Conservation (phyloP, 2,329 filamentous ascomycete genomes). For the Ophiostoma himal-ulmi region DNA sequence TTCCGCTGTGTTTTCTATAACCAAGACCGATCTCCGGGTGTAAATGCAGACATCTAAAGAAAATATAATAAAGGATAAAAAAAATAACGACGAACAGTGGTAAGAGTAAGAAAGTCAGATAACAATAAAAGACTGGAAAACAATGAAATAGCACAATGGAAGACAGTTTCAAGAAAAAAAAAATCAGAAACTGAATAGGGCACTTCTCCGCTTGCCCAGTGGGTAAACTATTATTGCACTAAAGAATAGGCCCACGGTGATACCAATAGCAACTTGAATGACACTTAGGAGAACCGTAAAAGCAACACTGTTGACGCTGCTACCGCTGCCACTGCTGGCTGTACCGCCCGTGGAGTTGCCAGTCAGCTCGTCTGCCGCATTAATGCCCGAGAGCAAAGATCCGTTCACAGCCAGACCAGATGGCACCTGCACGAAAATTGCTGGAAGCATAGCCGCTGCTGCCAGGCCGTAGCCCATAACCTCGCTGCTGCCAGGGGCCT, state of each 20-base stretch:
- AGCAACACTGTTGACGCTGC: slow-evolving; percentile 40
- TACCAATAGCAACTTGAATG: slow-evolving; percentile 56
- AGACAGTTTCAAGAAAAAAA: neutral
- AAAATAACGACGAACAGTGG: neutral
- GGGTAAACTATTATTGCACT: slow-evolving; percentile 52
- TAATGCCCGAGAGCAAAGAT: slow-evolving; percentile 53
- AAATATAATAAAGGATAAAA: neutral
- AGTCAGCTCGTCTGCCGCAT: slow-evolving; percentile 50
- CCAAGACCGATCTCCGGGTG: neutral
- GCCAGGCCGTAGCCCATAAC: slow-evolving; percentile 67
- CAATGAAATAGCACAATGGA: neutral
- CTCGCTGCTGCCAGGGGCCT: slow-evolving; percentile 34
- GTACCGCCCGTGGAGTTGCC: slow-evolving; percentile 36
- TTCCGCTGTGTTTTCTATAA: neutral
- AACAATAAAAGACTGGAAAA: neutral
- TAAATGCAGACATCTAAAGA: neutral
- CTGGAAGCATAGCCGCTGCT: slow-evolving; percentile 77
- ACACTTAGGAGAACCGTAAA: slow-evolving; percentile 54
- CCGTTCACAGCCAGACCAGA: slow-evolving; percentile 57
- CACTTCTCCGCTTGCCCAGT: slow-evolving; percentile 52
- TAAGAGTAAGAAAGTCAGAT: neutral
- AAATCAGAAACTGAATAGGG: slow-evolving; percentile 47
- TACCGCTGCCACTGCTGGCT: neutral
- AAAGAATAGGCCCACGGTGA: slow-evolving; percentile 55
- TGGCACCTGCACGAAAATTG: slow-evolving; percentile 69